Evolutionary conservation across 169 alveolate genomes (phyloP).

Genomic region (Plasmodium chabaudi): DNA sequence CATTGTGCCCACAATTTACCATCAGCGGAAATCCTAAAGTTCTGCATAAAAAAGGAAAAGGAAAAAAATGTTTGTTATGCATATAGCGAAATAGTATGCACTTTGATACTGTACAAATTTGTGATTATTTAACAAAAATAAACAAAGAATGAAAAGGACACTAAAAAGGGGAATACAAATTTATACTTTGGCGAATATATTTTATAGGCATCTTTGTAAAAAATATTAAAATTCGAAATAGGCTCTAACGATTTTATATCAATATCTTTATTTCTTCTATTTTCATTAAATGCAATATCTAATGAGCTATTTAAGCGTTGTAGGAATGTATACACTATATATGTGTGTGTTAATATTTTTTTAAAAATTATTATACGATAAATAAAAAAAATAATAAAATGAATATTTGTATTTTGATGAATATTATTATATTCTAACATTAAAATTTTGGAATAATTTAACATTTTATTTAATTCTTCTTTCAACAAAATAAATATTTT

Average conservation of each 20-base stretch:
- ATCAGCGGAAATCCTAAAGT: conserved; percentile 56
- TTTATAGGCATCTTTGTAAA: conserved; percentile 46
- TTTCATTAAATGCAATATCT: conserved; percentile 25
- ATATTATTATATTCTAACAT: conserved; percentile 43
- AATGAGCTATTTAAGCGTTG: conserved; percentile 54
- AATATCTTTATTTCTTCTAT: background rate
- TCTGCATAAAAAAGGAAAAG: conserved; percentile 38
- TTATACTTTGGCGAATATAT: conserved; percentile 54
- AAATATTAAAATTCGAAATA: conserved; percentile 37
- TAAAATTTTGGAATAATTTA: conserved; percentile 39
- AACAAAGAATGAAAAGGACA: background rate
- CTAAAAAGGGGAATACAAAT: background rate
- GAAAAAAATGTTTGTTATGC: background rate
- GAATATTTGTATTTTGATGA: conserved; percentile 52
- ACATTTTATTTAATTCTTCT: conserved; percentile 53
- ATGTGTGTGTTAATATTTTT: conserved; percentile 61
- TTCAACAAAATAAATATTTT: conserved; percentile 22
- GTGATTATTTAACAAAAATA: background rate
- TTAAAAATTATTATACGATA: conserved; percentile 69
- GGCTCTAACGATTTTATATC: conserved; percentile 33
- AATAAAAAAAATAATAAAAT: conserved; percentile 55
- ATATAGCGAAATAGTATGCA: background rate
- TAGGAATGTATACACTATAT: conserved; percentile 45
- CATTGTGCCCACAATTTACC: conserved; percentile 73
- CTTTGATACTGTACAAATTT: background rate